Conservation (phyloP, 768 basidiomycete species). For the Suillus luteus region DNA sequence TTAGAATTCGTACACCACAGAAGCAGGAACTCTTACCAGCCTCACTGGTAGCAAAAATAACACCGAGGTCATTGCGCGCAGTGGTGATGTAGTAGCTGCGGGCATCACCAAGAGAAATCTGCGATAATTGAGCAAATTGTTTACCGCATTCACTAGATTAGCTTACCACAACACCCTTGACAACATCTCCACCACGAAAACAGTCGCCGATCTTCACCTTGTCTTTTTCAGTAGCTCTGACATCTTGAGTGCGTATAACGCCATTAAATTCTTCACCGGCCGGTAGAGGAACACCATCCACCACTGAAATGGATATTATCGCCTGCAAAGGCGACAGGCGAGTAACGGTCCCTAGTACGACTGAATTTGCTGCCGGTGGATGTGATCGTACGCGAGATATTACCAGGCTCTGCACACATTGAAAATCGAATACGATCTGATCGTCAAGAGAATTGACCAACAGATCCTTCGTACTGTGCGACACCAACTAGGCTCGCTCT, state of each 20-base stretch:
- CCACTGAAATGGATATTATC: conserved; percentile 78
- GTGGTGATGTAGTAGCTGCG: conserved; percentile 92
- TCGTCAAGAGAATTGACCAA: conserved; percentile 47
- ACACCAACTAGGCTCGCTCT: conserved; percentile 74
- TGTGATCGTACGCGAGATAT: conserved; percentile 70
- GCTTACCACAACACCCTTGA: conserved; percentile 82
- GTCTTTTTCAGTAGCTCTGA: conserved; percentile 89
- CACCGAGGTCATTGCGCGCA: conserved; percentile 86
- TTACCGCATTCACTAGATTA: background rate
- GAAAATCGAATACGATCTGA: conserved; percentile 3
- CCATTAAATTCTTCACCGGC: conserved; percentile 87
- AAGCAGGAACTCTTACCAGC: conserved; percentile 51
- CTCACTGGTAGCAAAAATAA: conserved; percentile 89
- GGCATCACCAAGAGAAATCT: conserved; percentile 93
- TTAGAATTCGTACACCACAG: background rate
- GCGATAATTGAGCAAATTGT: conserved; percentile 13
- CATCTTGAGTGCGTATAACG: conserved; percentile 85
- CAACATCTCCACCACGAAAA: conserved; percentile 90
- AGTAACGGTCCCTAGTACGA: conserved; percentile 80
- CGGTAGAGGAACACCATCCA: conserved; percentile 83
- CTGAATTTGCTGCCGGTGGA: conserved; percentile 72
- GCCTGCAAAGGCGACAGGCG: conserved; percentile 86
- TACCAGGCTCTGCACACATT: conserved; percentile 50
- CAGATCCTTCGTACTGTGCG: conserved; percentile 62
- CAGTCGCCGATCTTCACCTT: conserved; percentile 88